Evolutionary conservation across 768 basidiomycete genomes (phyloP), one percentile per base, ranked within the genome.

Genomic region (Pholiota microspora): DNA sequence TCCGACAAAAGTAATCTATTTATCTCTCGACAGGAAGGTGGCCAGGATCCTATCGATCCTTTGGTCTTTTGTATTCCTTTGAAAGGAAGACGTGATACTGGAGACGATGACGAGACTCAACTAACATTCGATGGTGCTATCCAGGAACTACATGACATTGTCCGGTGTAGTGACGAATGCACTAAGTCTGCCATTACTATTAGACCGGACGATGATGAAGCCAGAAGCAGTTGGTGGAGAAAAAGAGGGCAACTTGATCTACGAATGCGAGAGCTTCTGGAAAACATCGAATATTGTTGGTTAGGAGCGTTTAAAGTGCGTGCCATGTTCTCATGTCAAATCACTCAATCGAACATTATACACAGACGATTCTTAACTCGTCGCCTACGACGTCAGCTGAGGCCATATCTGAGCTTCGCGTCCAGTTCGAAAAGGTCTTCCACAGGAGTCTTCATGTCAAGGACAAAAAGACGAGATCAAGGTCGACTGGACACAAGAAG

Each of bases 261-360:
- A 45, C 80, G 93, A 21, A 67, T 99, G 63, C 76, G 82, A 53
- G 82, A 83, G 27, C 69, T 99, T 5, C 67, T 97, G 29, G 83
- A 84, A 59, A 92, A 87, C 59, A 86, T 99, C 40, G 97, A 98
- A 67, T 94, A 91, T 62, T 94, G 90, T 64, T 98, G 97, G 97
- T 77, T 99, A 2, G 96, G 97, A 1, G 94, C 89, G 18, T 98
- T 97, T 82, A 98, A 98, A 85, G 95, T 94, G 47, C 29, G 77
- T 54, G 13, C 29, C 27, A 12, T 4, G 6, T 23, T 23, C 48
- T 24, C 55, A 7, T 28, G 13, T 36, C 27, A 55, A 7, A 7
- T 32, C 42, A 27, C 50, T 34, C 52, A 29, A 47, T 38, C 12
- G 32, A 46, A 42, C 44, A 32, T 34, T 52, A 12, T 45, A 15